These are phyloP conservation scores for Naumovozyma dairenensis DNA, from an alignment of 805 yeast species.

Conservation along the genomic window DNA sequence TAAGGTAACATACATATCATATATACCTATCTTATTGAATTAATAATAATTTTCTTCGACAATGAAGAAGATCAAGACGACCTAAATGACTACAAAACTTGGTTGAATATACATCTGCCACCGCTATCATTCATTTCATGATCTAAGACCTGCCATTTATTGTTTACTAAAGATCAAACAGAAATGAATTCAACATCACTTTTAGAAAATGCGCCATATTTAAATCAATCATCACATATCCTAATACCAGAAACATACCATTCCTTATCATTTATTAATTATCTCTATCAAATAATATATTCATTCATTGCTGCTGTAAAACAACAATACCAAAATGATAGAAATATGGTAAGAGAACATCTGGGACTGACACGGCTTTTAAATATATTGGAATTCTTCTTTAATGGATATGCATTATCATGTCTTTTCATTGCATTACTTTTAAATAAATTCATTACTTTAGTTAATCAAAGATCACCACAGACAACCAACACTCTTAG, in stretches of 20 bases:
- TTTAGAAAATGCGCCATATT: constrained; percentile 13
- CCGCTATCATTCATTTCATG: too few relatives aligned
- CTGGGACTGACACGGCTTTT: constrained; percentile 1
- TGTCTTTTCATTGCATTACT: constrained; percentile 52
- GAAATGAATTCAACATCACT: constrained; percentile 1
- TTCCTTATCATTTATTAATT: constrained; percentile 7
- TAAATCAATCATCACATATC: constrained; percentile 15
- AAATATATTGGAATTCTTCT: constrained; percentile 32
- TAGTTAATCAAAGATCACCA: too few relatives aligned
- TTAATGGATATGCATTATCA: constrained; percentile 40
- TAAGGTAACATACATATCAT: too few relatives aligned
- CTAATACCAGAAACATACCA: constrained; percentile 12
- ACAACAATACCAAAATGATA: constrained; percentile 16
- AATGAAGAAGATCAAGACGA: too few relatives aligned
- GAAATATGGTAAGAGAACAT: constrained; percentile 3
- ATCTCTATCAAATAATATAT: constrained; percentile 10
- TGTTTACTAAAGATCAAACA: neutral
- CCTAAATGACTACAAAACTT: too few relatives aligned
- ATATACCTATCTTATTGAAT: too few relatives aligned
- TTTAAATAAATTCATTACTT: constrained; percentile 44
- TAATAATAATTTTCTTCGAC: too few relatives aligned
- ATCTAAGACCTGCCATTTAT: too few relatives aligned
- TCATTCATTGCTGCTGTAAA: constrained; percentile 11
- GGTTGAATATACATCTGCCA: too few relatives aligned
- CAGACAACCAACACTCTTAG: too few relatives aligned